Evolutionary conservation across 305 asterid genomes (phyloP), one percentile per base, ranked within the genome.

Genomic region (Petunia hybrid): DNA sequence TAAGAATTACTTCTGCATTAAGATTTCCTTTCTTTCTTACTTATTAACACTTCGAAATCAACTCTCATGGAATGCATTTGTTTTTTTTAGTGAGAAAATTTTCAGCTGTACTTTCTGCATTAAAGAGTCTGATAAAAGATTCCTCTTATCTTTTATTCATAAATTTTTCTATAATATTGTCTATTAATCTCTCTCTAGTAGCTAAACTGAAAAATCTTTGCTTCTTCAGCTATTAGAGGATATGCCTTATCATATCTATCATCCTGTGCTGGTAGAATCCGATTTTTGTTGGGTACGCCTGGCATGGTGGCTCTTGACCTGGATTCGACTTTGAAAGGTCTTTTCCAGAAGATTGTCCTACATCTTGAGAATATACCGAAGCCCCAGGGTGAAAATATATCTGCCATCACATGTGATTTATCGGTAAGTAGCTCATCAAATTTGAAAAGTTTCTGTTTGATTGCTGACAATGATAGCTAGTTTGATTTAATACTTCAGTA

Each of bases 291-390:
- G 89, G 93, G 95, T 64, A 94, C 98, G 62, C 99, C 99, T 4
- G 99, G 99, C 85, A 97, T 97, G 99, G 96, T 97, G 84, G 99
- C 99, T 84, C 99, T 97, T 83, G 98, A 97, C 87, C 86, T 97
- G 66, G 99, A 97, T 89, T 85, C 97, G 55, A 89, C 91, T 82
- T 84, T 97, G 87, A 97, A 97, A 91, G 96, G 97, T 62, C 93
- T 93, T 87, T 89, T 97, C 85, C 97, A 93, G 85, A 91, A 89
- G 91, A 91, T 97, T 77, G 95, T 97, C 87, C 95, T 92, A 85
- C 98, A 97, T 88, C 95, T 97, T 63, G 99, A 97, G 71, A 94
- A 83, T 87, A 91, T 97, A 83, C 99, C 99, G 14, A 97, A 94
- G 86, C 97, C 98, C 68, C 98, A 87, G 87, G 98, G 98, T 74